Evolutionary conservation across 139 green algal species (phyloP).

Genomic region (Tetraselmis chui): DNA sequence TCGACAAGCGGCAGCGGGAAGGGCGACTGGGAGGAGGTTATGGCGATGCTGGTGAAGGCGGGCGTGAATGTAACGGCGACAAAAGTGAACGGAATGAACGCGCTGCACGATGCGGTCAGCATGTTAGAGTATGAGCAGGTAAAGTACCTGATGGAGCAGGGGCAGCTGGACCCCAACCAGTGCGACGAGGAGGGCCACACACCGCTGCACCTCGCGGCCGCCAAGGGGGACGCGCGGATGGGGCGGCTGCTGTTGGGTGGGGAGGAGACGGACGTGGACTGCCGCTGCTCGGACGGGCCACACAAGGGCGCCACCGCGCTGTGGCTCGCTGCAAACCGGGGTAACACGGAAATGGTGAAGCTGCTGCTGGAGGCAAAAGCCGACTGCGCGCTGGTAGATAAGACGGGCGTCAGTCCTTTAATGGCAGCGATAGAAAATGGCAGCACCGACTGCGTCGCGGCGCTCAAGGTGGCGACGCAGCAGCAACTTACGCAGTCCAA

Average conservation of each 20-base stretch:
- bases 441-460: neutral
- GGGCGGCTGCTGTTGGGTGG: neutral
- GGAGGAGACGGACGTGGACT: neutral
- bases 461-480: neutral
- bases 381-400: neutral
- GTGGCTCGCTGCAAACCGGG: neutral
- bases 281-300: neutral
- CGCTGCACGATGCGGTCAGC: slow-evolving; percentile 11
- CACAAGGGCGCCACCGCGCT: neutral
- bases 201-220: slow-evolving; percentile 50
- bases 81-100: neutral
- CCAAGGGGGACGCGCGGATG: neutral
- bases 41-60: neutral
- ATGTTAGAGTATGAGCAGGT: neutral
- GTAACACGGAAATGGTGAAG: neutral
- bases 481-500: neutral
- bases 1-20: neutral
- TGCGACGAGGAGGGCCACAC: slow-evolving; percentile 39
- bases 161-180: slow-evolving; percentile 9
- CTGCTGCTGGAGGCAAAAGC: neutral
- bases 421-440: neutral
- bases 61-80: neutral
- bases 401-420: neutral
- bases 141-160: slow-evolving; percentile 30
- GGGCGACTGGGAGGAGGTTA: neutral